Evolutionary conservation across 208 protist genomes (phyloP).

Genomic region (Trypanosoma congolense): DNA sequence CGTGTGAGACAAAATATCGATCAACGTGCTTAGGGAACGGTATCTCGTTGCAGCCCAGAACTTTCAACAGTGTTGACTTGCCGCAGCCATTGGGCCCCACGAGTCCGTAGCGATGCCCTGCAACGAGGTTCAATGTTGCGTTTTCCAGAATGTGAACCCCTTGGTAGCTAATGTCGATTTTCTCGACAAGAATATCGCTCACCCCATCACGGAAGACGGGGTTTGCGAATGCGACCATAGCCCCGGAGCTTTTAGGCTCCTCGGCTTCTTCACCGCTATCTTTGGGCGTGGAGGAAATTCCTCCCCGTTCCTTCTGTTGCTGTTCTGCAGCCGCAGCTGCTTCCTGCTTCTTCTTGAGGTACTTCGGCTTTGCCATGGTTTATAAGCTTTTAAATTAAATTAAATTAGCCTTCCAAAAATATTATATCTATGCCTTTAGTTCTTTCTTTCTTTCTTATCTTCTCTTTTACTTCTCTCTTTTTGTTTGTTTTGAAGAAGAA

Average conservation of each 20-base stretch:
- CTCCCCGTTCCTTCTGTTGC: constrained; percentile 9
- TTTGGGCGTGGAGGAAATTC: background rate
- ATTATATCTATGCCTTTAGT: no score
- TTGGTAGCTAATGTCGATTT: constrained; percentile 88
- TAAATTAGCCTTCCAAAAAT: no score
- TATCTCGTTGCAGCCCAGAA: constrained; percentile 84
- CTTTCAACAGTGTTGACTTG: constrained; percentile 90
- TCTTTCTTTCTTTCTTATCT: no score
- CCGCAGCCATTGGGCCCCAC: constrained; percentile 90
- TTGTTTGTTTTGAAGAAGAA: no score
- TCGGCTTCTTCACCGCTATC: constrained; percentile 4
- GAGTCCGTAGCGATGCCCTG: constrained; percentile 83
- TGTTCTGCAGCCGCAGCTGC: constrained; percentile 26
- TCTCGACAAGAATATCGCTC: constrained; percentile 84
- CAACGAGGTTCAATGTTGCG: constrained; percentile 76
- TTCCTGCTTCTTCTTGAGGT: constrained; percentile 79
- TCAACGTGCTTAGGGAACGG: constrained; percentile 92
- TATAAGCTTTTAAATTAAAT: background rate
- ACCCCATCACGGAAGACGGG: constrained; percentile 77
- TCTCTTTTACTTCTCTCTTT: no score
- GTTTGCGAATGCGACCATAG: constrained; percentile 84
- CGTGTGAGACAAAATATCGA: constrained; percentile 96
- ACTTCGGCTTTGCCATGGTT: constrained; percentile 79
- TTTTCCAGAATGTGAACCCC: constrained; percentile 79
- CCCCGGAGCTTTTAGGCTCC: constrained; percentile 48